Conservation (phyloP, 2,329 filamentous ascomycete genomes). For the Sclerotinia sclerotiorum region DNA sequence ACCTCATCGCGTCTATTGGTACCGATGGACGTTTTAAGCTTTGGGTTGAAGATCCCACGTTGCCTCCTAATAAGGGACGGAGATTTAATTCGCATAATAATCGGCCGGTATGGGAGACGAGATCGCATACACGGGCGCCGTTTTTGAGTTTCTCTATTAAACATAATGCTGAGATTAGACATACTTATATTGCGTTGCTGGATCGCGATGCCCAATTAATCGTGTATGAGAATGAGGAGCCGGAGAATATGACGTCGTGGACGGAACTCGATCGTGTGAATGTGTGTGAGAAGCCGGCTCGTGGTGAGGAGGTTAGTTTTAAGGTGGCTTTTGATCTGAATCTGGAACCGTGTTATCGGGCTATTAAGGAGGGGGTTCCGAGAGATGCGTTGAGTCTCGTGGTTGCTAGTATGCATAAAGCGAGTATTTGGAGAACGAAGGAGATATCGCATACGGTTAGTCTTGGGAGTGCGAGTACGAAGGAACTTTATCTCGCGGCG, state of each 20-base stretch:
- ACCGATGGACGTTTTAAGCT: constrained; percentile 88
- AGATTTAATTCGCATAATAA: constrained; percentile 76
- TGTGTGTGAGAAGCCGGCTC: constrained; percentile 66
- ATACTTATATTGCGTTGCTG: constrained; percentile 83
- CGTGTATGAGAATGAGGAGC: constrained; percentile 81
- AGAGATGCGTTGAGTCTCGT: constrained; percentile 77
- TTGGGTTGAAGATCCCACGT: constrained; percentile 87
- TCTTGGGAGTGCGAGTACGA: constrained; percentile 58
- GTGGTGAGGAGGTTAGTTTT: constrained; percentile 86
- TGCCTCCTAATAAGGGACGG: constrained; percentile 69
- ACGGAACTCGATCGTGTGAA: constrained; percentile 72
- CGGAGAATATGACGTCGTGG: constrained; percentile 78
- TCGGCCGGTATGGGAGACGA: constrained; percentile 50
- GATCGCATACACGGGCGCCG: constrained; percentile 43
- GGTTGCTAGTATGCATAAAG: constrained; percentile 80
- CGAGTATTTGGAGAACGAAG: constrained; percentile 78
- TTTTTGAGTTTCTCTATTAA: constrained; percentile 83
- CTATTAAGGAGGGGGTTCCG: constrained; percentile 77
- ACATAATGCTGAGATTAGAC: constrained; percentile 72
- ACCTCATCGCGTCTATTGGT: constrained; percentile 82
- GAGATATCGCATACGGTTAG: constrained; percentile 52
- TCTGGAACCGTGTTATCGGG: constrained; percentile 73
- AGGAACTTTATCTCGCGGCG: constrained; percentile 82
- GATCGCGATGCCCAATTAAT: constrained; percentile 77
- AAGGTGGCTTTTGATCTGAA: constrained; percentile 87